Evolutionary conservation across 352 stramenopile species (phyloP), one percentile per base, ranked within the genome.

Genomic region (Phytophthora vignae): DNA sequence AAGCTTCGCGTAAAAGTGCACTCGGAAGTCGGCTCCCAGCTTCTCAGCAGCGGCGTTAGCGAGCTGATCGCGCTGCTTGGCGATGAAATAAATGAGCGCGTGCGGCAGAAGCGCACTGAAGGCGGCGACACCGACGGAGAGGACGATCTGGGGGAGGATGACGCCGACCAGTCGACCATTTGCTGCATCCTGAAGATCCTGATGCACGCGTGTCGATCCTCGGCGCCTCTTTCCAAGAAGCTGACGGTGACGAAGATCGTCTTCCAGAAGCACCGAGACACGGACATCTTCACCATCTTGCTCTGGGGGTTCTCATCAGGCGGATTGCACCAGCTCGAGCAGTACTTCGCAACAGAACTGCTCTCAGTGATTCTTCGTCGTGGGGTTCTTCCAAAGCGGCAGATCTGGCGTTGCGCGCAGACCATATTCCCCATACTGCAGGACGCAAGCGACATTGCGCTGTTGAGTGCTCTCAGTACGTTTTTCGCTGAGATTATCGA

Each of bases 161-260:
- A 92, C 25, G 79, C 78, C 2, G 81, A 91, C 52, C 85, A 96
- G 44, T 92, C 87, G 10, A 85, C 79, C 1, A 76, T 90, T 2
- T 87, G 82, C 49, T 94, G 87, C 36, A 85, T 93, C 15, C 56
- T 96, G 36, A 94, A 94, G 56, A 88, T 96, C 14, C 66, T 96
- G 5, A 54, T 90, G 21, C 86, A 96, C 44, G 71, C 73, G 21
- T 91, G 80, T 62, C 78, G 86, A 4, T 85, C 85, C 9, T 95
- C 88, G n/a, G 82, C 83, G 4, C 75, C 79, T 27, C 60, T 93
- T 4, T 92, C 85, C 7, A 83, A 78, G 38, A 93, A 93, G 57
- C 69, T 95, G 2, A 67, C 62, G 33, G 67, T 69, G 60, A 77
- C 71, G 12, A 77, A 58, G 5, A 60, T 74, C 9, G 22, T 69